Evolutionary conservation across 106 monocot genomes (phyloP), one percentile per base, ranked within the genome.

Genomic region (Alisma plantagoaquatica): DNA sequence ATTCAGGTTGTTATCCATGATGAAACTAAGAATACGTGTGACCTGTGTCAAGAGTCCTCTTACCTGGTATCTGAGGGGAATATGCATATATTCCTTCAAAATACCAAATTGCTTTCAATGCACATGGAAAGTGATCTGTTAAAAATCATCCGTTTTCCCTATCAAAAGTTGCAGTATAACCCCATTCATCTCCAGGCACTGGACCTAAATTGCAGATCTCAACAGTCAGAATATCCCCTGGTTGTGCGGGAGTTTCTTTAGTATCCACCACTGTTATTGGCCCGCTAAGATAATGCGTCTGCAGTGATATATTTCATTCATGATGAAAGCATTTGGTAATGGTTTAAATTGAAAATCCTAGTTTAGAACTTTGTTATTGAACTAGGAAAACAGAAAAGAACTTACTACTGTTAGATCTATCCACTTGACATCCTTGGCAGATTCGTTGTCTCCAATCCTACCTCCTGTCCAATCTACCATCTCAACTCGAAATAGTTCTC

Each of bases 101-200:
- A 45, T 86, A 86, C 92, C 92, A 92, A 45, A 92, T 92, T 19
- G 92, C 92, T 61, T 92, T 92, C 2, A 76, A 79, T 61, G 86
- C 86, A 56, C 26, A 31, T 11, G 92, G 92, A 52, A 86, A 92
- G 54, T 92, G 85, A 26, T 92, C 92, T 10, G 86, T 92, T 31
- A 92, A 63, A 54, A 92, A 92, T 14, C 92, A 81, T n/a, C 86
- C 92, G 54, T 86, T 92, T 42, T 86, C 82, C 57, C 76, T 81
- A 25, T 86, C 92, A 55, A 82, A 92, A 20, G 76, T 76, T 46
- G 58, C 92, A 16, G 92, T 92, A 47, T 76, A 92, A 27, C 92
- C 92, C 82, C 92, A 92, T 71, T 86, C 92, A 54, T 82, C 82
- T 30, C 86, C 92, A 4, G 82, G 82, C 45, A 92, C 76, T 31